Evolutionary conservation across 805 yeast genomes (phyloP), one percentile per base, ranked within the genome.

Genomic region (Candida sphagnicola): DNA sequence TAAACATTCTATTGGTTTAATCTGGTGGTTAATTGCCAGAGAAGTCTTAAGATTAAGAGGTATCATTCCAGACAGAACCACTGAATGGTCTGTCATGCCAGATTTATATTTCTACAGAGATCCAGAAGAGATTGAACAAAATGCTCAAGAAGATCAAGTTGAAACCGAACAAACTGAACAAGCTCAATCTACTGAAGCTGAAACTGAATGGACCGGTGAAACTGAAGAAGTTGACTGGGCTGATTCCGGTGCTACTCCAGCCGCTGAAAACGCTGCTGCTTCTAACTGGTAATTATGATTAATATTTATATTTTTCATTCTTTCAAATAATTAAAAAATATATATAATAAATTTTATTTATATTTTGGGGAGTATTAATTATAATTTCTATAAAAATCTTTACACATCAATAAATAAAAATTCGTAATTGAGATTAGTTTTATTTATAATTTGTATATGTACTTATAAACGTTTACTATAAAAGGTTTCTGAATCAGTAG

Each of bases 21-120:
- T 93, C 83, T 93, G 99, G 99, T 93, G 95, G 95, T 79, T 93
- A 76, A 73, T 93, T 62, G 93, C 99, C 66, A 88, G 99, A 78
- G 99, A 93, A 80, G 98, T 93, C 62, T 82, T 93, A 70, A 88
- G 99, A 80, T 85, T 93, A 75, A 86, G 96, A 80, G 99, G 99
- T 70, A 82, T 89, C 68, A 75, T 93, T 60, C 89, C 95, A 69
- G 85, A 86, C 87, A 89, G 99, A 82, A 69, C 85, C 58, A 87
- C 93, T 74, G 83, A 85, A 73, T 93, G 99, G 99, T 77, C 95
- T 59, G 93, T 93, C 70, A 93, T 93, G 99, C 98, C 98, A 74
- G 99, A 93, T 80, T 83, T 93, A 74, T 93, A 90, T 90, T 93
- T 93, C 90, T 93, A 93, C 97, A 93, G 99, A 84, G 96, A 93